Conservation (phyloP, 768 basidiomycete genomes). For the Psilocybe cyanescens region DNA sequence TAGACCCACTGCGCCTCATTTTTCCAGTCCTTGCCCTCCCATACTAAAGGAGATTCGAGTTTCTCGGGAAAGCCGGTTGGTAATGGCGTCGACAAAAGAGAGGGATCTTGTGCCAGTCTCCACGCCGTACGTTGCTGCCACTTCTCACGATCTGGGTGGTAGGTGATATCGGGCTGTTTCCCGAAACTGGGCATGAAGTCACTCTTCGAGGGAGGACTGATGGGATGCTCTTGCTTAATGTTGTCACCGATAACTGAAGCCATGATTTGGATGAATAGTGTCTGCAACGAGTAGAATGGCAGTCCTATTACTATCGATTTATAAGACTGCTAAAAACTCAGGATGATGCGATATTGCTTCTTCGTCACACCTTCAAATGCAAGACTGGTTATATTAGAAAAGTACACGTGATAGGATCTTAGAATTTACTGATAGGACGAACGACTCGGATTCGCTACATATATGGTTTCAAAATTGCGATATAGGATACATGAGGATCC, state of each 20-base stretch:
- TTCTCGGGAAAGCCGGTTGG: constrained; percentile 40
- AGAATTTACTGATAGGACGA: neutral
- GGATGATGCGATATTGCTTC: constrained; percentile 17
- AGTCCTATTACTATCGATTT: neutral
- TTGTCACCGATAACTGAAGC: neutral
- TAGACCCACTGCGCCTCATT: constrained; percentile 45
- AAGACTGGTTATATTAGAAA: neutral
- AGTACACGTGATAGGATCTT: neutral
- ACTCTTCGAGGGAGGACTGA: neutral
- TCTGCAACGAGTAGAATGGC: neutral
- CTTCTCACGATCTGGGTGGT: constrained; percentile 41
- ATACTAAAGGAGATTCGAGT: constrained; percentile 40
- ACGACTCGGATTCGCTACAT: neutral
- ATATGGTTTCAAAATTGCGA: neutral
- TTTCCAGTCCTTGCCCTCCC: constrained; percentile 47
- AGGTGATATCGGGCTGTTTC: constrained; percentile 40
- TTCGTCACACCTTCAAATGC: constrained; percentile 8
- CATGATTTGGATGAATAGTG: neutral
- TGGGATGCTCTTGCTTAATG: neutral
- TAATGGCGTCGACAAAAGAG: constrained; percentile 29
- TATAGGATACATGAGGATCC: neutral
- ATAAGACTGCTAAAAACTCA: neutral
- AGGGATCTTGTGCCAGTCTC: constrained; percentile 37
- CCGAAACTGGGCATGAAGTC: constrained; percentile 2
- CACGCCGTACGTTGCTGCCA: constrained; percentile 40